Evolutionary conservation across 768 basidiomycete species (phyloP), one percentile per base, ranked within the genome.

Genomic region (Stropharia rugosoannulata): DNA sequence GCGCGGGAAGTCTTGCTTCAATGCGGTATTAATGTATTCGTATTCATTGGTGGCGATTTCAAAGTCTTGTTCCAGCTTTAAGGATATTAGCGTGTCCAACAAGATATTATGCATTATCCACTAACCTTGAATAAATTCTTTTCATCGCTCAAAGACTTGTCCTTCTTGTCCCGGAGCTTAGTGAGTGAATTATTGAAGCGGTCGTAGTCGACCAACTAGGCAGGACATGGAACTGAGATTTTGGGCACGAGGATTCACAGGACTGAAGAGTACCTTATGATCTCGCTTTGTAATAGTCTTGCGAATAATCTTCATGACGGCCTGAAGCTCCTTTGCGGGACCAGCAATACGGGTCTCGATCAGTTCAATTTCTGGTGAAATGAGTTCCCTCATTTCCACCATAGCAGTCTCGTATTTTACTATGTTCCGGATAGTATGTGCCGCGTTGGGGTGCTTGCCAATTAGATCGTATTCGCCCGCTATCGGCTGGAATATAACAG

Each of bases 161-260:
- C 96, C 74, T 98, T 96, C 83, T 99, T 99, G 70, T 99, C 96
- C 55, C 97, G 80, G 56, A 98, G 78, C 73, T 99, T 98, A 55
- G 88, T 94, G 61, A 98, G 75, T 16, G 93, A 93, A 66, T 97
- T 98, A 72, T 98, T 98, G 80, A 85, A 91, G 48, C 97, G 89
- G 75, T 99, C 97, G 62, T 87, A 99, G 73, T 99, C 97, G 22
- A 89, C 77, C 56, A 98, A 79, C 90, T 92, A 56, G 9, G 44
- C 7, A 49, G 4, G 25, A 39, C 7, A 35, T 49, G 10, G 51
- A 27, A 49, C 48, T 52, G 44, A 55, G 44, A 51, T 15, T 27
- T 39, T 22, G 8, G 27, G 42, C 12, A 50, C 46, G 40, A 32
- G 43, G 16, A 55, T 35, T 15, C 40, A 38, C 13, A 13, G 25